Base-by-base conservation (phyloP, 306 rosid species). In the Hippophae rhamnoides region DNA sequence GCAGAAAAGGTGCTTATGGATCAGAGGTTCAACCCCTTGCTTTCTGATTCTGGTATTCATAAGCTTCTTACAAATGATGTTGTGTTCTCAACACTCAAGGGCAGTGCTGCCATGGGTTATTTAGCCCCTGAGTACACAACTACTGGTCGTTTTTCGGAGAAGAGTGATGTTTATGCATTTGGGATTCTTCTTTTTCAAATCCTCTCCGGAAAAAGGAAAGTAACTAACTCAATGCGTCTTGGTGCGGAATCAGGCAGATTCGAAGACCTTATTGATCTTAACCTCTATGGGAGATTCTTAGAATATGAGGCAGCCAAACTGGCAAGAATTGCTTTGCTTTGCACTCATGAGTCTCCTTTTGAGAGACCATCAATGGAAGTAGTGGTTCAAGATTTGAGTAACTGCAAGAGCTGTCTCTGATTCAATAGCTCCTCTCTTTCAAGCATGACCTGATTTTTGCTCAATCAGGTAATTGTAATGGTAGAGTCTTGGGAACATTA, bases 81-180 rank as follows among this genome's bases (percentile, higher is more conserved):
- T 0, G 93, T 92, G 68, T 92, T 81, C 82, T 92, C 98, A 5
- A 87, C 81, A 10, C 93, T 92, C 13, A 92, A 92, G 74, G 78
- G 84, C 0, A 83, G 89, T 10, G 98, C 98, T 7, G 96, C 96
- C 18, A 86, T 81, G 83, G 98, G 98, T 14, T 92, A 85, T 74
- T 73, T 92, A 41, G 98, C 98, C 53, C 96, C 98, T 0, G 98
- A 88, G 66, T 92, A 92, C 86, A 85, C 89, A 43, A 85, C 86
- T 3, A 92, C 93, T 0, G 98, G 98, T 14, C 72, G 81, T 25
- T 88, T 92, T 77, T 85, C 95, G 0, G 96, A 85, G 70, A 88
- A 81, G 62, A 92, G 98, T 5, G 98, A 92, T 5, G 93, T 92
- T 1, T 92, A 85, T 43, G 98, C 96, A 14, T 92, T 87, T 11